Base-by-base conservation (phyloP, 2,329 filamentous ascomycete species). In the Cladophialophora psammophila region DNA sequence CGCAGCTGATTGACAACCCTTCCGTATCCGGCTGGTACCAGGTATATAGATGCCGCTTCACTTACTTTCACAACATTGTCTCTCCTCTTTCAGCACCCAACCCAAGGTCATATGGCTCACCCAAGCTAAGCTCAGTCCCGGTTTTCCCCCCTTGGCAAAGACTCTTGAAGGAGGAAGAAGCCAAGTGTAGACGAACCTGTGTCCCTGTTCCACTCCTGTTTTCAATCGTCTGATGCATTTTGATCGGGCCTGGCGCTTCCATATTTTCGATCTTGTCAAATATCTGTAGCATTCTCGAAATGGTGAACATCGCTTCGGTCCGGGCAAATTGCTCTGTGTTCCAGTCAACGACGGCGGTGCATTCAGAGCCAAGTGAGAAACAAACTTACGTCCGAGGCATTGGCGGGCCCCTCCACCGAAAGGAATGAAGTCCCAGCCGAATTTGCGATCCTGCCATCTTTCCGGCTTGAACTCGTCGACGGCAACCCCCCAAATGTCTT, bases 261-360 rank as follows among this genome's bases (percentile, higher is more conserved):
- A 65, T 60, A 40, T 56, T 65, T 34, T 88, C 85, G 7, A 92
- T 81, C 10, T 83, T 79, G 63, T 88, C 86, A 75, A 90, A 94
- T 20, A 84, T 82, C 81, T 94, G 91, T 74, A 93, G 86, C 71
- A 94, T 74, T 53, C 91, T 82, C 18, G 89, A 88, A 66, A 93
- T 83, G 8, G 90, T 87, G 75, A 93, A 94, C 0, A 75, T 74
- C 3, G 76, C 73, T 82, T 94, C 90, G 0, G 90, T 92, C 45
- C 94, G 79, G 12, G 91, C 91, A 76, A 93, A 94, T 78, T 94
- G 90, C 83, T 94, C 63, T 66, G 53, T 6, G 7, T 35, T 34
- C 1, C 13, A 12, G 53, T 56, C 13, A 56, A 32, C 18, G 26
- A 56, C 3, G 26, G 20, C 7, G 26, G 20, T 2, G 26, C 18